Conservation (phyloP, 164 flowering plant genomes). For the Berberis vulgaris region DNA sequence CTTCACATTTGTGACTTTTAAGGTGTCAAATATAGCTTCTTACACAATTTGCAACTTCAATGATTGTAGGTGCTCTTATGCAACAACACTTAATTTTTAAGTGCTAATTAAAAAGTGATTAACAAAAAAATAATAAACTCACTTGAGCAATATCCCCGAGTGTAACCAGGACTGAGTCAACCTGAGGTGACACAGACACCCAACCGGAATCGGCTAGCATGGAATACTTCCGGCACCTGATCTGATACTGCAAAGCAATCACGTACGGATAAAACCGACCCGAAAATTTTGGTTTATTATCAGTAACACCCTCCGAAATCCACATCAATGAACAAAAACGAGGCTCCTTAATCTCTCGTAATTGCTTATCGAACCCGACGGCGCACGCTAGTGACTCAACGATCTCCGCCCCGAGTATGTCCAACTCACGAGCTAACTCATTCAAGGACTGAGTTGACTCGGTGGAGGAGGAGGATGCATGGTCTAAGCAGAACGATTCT, state of each 20-base stretch:
- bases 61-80: no score
- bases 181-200: constrained; percentile 45
- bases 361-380: constrained; percentile 47
- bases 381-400: constrained; percentile 35
- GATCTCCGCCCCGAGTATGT: constrained; percentile 42
- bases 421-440: constrained; percentile 41
- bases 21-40: no score
- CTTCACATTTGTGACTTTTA: no score
- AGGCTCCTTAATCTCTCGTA: constrained; percentile 17
- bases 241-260: constrained; percentile 54
- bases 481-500: constrained; percentile 53
- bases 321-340: constrained; percentile 39
- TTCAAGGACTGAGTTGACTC: constrained; percentile 24
- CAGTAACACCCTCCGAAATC: constrained; percentile 31
- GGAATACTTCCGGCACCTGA: constrained; percentile 31
- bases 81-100: no score
- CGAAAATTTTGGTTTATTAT: constrained; percentile 16
- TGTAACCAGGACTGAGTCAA: constrained; percentile 59
- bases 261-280: constrained; percentile 60
- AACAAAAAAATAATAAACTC: constrained; percentile 3
- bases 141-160: constrained; percentile 85
- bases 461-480: constrained; percentile 9
- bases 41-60: no score
- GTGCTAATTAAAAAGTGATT: neutral
- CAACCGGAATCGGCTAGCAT: constrained; percentile 60